Evolutionary conservation across 1,139 yeast genomes (phyloP).

Genomic region (Pichiaceae sp.): DNA sequence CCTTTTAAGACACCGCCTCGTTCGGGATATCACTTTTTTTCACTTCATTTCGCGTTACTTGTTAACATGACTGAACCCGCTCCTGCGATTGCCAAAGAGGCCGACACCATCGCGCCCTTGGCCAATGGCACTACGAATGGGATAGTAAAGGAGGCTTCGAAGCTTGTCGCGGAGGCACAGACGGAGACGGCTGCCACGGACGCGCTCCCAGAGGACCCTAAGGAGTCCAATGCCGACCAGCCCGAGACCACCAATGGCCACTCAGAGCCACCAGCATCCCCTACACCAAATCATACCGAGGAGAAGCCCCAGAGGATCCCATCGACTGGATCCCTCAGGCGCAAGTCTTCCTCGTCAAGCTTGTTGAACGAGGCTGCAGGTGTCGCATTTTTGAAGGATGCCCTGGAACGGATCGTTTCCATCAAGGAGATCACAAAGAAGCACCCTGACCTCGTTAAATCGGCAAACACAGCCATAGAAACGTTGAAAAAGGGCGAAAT

Average conservation of each 20-base stretch:
- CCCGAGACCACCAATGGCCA: neutral
- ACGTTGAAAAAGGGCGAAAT: conserved; percentile 23
- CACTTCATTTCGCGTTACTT: neutral
- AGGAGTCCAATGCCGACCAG: neutral
- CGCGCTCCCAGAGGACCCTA: neutral
- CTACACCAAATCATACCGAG: neutral
- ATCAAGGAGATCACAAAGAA: conserved; percentile 41
- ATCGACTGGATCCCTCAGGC: conserved; percentile 1
- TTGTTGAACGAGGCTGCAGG: conserved; percentile 22
- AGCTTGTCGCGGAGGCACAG: neutral
- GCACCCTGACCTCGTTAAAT: conserved; percentile 31
- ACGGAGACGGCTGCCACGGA: neutral
- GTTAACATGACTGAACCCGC: neutral
- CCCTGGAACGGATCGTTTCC: conserved; percentile 36
- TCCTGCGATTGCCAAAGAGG: neutral
- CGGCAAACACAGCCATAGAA: conserved; percentile 35
- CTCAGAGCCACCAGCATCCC: neutral
- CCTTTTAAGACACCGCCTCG: no score
- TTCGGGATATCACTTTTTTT: neutral
- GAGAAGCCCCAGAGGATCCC: no score
- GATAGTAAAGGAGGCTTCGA: neutral
- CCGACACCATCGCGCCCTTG: neutral
- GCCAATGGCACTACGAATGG: neutral
- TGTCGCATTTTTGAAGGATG: conserved; percentile 36
- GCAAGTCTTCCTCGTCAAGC: conserved; percentile 6